Evolutionary conservation across 116 monocot genomes (phyloP), one percentile per base, ranked within the genome.

Genomic region (Iris pallida): DNA sequence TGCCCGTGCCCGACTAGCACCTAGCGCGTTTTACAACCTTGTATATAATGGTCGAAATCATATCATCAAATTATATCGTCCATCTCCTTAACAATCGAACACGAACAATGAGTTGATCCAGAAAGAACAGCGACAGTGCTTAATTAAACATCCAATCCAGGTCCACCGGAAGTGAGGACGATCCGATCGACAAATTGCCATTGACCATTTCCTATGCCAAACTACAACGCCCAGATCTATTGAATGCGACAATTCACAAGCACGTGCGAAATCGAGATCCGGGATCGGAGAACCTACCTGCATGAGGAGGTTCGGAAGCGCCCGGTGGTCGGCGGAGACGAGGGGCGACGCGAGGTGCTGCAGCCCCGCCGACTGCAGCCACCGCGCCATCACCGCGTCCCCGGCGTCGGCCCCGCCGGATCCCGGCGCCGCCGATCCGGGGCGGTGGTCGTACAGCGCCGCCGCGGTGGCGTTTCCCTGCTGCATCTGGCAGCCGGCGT

Each of bases 331-430:
- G 7, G 80, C 45, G 14, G 82, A 62, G 3, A 74, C 73, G n/a
- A 75, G 45, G 20, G 87, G 87, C 19, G 91, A 82, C 3, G 88
- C 87, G 4, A 91, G 85, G 65, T 91, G 91, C 78, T 91, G 91
- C 70, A 91, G 68, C 47, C 91, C 91, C 16, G 90, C 90, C 5
- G 94, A 94, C 79, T 94, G 94, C 17, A 94, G 81, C 90, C 87
- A 94, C 73, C 90, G 71, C 4, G 90, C 82, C 91, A 89, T 95
- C 51, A 91, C 88, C 5, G 91, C 95, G 45, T 95, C 91, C 18
- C 64, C 64, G 54, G 86, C 83, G 8, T 78, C 83, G 45, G 82
- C 86, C 47, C 75, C 81, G 4, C 20, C 70, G 42, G 52, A 55
- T 62, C 64, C 73, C 65, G 69, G 68, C 44, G 63, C 19, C 47